These are phyloP conservation scores for Rutstroemia sp. DNA, from an alignment of 2,329 filamentous ascomycete species.

Conservation along the genomic window DNA sequence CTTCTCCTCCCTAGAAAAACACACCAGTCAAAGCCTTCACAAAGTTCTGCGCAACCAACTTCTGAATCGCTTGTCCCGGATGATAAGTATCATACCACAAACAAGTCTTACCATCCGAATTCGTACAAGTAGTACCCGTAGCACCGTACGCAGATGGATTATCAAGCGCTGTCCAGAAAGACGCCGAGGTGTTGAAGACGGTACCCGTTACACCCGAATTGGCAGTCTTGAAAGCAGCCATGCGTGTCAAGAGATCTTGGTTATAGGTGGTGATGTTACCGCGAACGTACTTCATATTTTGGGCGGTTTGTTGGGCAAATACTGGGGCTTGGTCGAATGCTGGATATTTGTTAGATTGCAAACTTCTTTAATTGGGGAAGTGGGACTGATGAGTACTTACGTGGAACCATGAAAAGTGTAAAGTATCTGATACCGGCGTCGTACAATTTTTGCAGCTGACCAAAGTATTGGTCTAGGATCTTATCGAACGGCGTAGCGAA, in stretches of 20 bases:
- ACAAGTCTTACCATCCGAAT: constrained; percentile 1
- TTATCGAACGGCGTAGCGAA: not conserved
- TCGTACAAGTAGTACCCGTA: not conserved
- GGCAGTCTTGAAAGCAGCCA: not conserved
- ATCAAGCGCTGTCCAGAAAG: not conserved
- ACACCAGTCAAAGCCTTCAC: not conserved
- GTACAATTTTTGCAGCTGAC: not conserved
- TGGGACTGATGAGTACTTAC: not conserved
- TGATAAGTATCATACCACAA: constrained; percentile 7
- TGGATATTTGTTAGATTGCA: not conserved
- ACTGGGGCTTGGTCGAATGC: constrained; percentile 2
- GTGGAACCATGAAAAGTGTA: not conserved
- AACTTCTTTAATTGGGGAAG: not conserved
- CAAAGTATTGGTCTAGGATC: not conserved
- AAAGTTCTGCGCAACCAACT: constrained; percentile 1
- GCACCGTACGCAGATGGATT: not conserved
- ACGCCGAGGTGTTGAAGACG: not conserved
- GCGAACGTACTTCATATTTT: not conserved
- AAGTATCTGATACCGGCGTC: not conserved
- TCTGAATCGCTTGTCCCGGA: constrained; percentile 1
- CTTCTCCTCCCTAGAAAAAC: not conserved
- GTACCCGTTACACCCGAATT: not conserved
- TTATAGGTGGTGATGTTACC: constrained; percentile 1
- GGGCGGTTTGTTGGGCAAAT: not conserved
- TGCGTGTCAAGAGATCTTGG: not conserved